Conservation (phyloP, 345 rosid species). For the Gossypium stocksii region DNA sequence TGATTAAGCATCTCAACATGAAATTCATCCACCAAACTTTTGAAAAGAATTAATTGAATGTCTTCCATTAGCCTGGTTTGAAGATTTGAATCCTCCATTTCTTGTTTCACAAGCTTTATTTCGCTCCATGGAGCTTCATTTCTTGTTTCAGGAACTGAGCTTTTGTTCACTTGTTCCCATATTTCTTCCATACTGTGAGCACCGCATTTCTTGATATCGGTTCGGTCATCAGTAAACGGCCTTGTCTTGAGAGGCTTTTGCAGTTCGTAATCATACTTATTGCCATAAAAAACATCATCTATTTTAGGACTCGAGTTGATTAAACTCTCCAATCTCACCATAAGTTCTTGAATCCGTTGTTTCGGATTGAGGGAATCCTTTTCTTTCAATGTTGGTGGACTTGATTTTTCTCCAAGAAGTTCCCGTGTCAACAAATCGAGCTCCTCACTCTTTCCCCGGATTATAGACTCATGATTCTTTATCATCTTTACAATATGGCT, state of each 20-base stretch:
- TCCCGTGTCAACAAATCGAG: conserved; percentile 22
- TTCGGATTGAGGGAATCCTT: conserved; percentile 26
- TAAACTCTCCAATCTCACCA: conserved; percentile 37
- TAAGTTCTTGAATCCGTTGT: conserved; percentile 37
- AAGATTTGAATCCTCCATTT: conserved; percentile 39
- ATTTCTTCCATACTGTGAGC: conserved; percentile 34
- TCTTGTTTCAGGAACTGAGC: conserved; percentile 11
- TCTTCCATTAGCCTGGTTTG: conserved; percentile 32
- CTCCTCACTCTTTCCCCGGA: conserved; percentile 46
- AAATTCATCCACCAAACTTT: conserved; percentile 27
- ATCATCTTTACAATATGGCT: conserved; percentile 49
- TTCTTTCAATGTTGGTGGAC: conserved; percentile 21
- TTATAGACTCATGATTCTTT: conserved; percentile 60
- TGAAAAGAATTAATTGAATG: conserved; percentile 33
- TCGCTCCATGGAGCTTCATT: conserved; percentile 29
- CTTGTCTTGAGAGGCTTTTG: conserved; percentile 6
- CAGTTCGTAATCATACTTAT: conserved; percentile 7
- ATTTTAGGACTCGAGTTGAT: conserved; percentile 28
- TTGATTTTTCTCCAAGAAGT: conserved; percentile 18
- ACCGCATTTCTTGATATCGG: background rate
- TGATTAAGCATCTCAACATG: conserved; percentile 7
- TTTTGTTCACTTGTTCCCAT: conserved; percentile 36
- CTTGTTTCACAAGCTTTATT: conserved; percentile 27
- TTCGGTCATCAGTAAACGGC: background rate
- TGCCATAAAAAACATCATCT: conserved; percentile 15